Evolutionary conservation across 345 rosid genomes (phyloP), one percentile per base, ranked within the genome.

Genomic region (Pistacia atlantica): DNA sequence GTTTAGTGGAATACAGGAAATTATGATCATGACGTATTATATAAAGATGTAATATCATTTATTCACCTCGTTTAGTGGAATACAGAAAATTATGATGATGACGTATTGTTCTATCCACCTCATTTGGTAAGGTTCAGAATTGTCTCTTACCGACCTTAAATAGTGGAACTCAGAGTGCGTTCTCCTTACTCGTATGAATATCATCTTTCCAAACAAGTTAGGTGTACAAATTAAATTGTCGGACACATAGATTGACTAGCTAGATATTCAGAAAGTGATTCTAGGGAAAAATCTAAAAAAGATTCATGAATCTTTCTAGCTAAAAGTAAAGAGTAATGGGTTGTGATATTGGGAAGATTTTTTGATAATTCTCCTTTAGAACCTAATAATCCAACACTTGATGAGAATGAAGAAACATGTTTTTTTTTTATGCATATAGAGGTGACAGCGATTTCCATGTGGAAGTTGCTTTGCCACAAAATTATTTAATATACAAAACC

Each of bases 341-440:
- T 33, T 51, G 49, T 63, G 58, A 74, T 35, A 20, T 74, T 60
- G 37, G 51, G 60, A 63, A 61, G 48, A 31, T 31, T 25, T 56
- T 62, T 33, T 8, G 14, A 4, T 31, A 42, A 22, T 3, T 7
- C 20, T 8, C 14, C n/a, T 5, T 65, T 38, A 38, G 18, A 20
- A 12, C 25, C 22, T 13, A 57, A 38, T 59, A 25, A 14, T 22
- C 60, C 54, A 58, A 55, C 25, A 4, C 13, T 38, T 38, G 6
- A 38, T 6, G 42, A 38, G 42, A 38, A 38, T 38, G 42, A 38
- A 38, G 42, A 72, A 42, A 25, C 69, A 73, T 73, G 35, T 62
- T 48, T n/a, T 63, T 63, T 11, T 2, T 8, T 66, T 55, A 8
- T 4, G 5, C 0, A 46, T 33, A 20, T 20, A 35, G 52, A 11